These are phyloP conservation scores for Amylostereum chailletii DNA, from an alignment of 1,284 basidiomycete species.

Conservation along the genomic window DNA sequence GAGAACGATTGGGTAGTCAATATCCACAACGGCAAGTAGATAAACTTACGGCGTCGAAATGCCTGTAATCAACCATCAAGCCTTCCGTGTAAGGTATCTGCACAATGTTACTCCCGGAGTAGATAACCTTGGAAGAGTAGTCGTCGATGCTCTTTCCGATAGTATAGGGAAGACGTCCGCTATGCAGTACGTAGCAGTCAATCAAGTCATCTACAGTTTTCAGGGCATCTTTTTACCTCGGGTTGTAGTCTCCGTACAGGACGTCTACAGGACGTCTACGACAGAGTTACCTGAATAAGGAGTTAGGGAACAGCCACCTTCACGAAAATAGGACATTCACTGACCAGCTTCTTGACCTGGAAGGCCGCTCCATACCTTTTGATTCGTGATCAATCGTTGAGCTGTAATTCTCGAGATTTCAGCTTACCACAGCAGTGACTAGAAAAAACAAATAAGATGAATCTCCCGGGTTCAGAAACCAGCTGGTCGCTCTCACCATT, in stretches of 20 bases:
- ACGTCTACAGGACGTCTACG: constrained; percentile 58
- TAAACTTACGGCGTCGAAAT: constrained; percentile 40
- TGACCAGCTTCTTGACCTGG: constrained; percentile 66
- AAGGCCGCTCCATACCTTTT: constrained; percentile 44
- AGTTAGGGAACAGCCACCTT: neutral
- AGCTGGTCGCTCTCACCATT: constrained; percentile 36
- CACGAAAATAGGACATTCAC: constrained; percentile 1
- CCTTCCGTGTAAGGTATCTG: constrained; percentile 41
- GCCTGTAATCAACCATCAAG: constrained; percentile 56
- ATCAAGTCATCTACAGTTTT: constrained; percentile 26
- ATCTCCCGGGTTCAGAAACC: too few species aligned
- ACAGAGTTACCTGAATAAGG: constrained; percentile 49
- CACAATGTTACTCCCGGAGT: constrained; percentile 22
- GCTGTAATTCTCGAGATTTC: too few species aligned
- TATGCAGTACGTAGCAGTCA: constrained; percentile 10
- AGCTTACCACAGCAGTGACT: constrained; percentile 43
- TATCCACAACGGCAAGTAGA: neutral
- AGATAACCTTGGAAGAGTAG: constrained; percentile 41
- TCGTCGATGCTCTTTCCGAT: constrained; percentile 51
- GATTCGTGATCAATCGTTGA: neutral
- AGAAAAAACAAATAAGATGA: neutral
- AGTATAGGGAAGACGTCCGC: constrained; percentile 46
- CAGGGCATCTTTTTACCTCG: constrained; percentile 30
- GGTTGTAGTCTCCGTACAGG: constrained; percentile 56
- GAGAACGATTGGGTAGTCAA: constrained; percentile 17